Evolutionary conservation across 1,139 yeast species (phyloP), one percentile per base, ranked within the genome.

Genomic region (Entelexis paramagnoliae): DNA sequence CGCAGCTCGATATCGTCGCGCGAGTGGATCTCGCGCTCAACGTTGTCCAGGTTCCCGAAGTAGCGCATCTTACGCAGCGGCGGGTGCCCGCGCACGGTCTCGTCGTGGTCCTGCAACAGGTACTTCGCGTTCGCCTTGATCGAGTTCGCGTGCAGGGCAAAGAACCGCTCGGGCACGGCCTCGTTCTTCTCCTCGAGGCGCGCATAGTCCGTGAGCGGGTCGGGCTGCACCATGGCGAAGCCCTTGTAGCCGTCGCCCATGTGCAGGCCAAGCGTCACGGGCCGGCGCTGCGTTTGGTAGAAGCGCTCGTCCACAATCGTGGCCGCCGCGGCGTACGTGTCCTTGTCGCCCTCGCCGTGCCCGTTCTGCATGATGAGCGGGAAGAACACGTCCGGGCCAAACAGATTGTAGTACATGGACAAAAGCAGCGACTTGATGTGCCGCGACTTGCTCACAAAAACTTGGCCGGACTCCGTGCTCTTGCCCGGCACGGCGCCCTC

Each of bases 291-390:
- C 16, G 59, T 56, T 29, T 52, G 57, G 34, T 50, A 56, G 51
- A 39, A 56, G 34, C 22, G 33, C 51, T 58, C 75, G 9, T 71
- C 68, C 51, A 82, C 67, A 2, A 83, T 85, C 44, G 76, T 75
- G 0, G 93, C 81, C 0, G 91, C 89, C 0, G 95, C 89, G 51
- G 84, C 70, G 62, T 84, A 87, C 0, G 95, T 85, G 64, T 87
- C 96, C 64, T 86, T 87, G 65, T 87, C 95, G 56, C 95, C 95
- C 68, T 85, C 94, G 42, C 96, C 95, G 53, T 81, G 83, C 0
- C 85, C 79, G 14, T 89, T 89, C 67, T 86, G 95, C 0, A 91
- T 81, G 51, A 87, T 76, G 46, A 87, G 73, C n/a, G 93, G 93
- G 66, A 86, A 87, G 63, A 76, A 87, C 68, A 80, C 79, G 17